Percentiles rank a stretch among this genome's conserved stretches.
Evolutionary conservation across 164 flowering plant genomes (phyloP).

Genomic region (Platanus orientalis): DNA sequence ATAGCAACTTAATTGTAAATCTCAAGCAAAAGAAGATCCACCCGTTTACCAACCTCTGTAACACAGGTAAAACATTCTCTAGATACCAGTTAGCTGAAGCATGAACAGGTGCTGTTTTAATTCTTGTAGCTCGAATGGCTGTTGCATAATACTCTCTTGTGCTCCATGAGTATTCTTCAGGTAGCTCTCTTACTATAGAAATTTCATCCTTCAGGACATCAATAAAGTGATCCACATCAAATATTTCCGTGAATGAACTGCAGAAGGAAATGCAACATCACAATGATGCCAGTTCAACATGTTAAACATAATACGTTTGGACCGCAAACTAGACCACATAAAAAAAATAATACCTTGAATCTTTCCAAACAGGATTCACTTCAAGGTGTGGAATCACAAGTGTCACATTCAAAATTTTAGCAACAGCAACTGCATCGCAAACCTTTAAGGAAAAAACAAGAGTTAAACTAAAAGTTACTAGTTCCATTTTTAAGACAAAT

Average conservation of each 20-base stretch:
- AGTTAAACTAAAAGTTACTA: no score
- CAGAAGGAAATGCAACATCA: slow-evolving; percentile 24
- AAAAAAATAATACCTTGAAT: slow-evolving; percentile 59
- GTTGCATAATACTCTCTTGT: slow-evolving; percentile 94
- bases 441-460: slow-evolving; percentile 40
- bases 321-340: background rate
- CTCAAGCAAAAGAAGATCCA: slow-evolving; percentile 1
- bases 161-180: slow-evolving; percentile 87
- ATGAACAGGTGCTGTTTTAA: slow-evolving; percentile 91
- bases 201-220: slow-evolving; percentile 79
- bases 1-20: no score
- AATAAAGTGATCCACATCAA: slow-evolving; percentile 97
- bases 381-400: slow-evolving; percentile 92
- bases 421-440: slow-evolving; percentile 98
- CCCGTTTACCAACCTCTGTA: slow-evolving; percentile 46
- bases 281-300: background rate
- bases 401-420: slow-evolving; percentile 94
- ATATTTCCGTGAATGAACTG: slow-evolving; percentile 92
- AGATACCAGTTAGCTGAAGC: slow-evolving; percentile 95
- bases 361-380: slow-evolving; percentile 97
- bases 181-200: slow-evolving; percentile 76
- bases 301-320: background rate
- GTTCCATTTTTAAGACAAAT: background rate
- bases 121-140: slow-evolving; percentile 79
- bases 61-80: slow-evolving; percentile 80